Evolutionary conservation across 148 eudicot genomes (phyloP).

Genomic region (Suaeda aralocaspica): DNA sequence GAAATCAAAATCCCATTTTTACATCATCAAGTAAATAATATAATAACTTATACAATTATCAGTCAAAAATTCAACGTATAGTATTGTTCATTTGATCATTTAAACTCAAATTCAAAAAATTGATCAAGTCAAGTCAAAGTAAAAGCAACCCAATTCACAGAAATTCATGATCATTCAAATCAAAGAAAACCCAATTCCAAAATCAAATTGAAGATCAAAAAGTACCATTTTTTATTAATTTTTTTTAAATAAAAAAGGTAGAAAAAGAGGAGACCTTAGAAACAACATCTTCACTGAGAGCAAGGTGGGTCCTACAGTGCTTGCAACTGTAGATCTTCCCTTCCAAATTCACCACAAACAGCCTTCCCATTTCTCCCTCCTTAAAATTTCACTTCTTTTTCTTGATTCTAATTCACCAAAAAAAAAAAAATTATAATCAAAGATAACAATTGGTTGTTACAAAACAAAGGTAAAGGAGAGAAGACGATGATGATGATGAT

Average conservation of each 20-base stretch:
- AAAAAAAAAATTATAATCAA: no score
- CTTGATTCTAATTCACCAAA: no score
- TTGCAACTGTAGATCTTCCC: slow-evolving; percentile 80
- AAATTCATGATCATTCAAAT: slow-evolving; percentile 9
- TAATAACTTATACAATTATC: background rate
- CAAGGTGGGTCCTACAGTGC: slow-evolving; percentile 78
- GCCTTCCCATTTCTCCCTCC: slow-evolving; percentile 58
- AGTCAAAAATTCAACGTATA: background rate
- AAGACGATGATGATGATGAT: background rate
- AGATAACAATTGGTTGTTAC: background rate
- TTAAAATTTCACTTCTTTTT: no score
- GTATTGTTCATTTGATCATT: slow-evolving; percentile 5
- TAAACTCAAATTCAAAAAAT: background rate
- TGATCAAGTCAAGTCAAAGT: background rate
- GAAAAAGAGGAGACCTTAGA: slow-evolving; percentile 50
- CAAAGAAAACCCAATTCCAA: slow-evolving; percentile 15
- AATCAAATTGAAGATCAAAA: slow-evolving; percentile 14
- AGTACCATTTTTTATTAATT: background rate
- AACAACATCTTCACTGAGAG: slow-evolving; percentile 50
- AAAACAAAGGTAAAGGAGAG: background rate
- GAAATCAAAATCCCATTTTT: background rate
- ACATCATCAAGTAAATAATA: background rate
- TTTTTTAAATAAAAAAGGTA: background rate
- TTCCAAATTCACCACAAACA: slow-evolving; percentile 63
- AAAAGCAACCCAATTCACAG: background rate